Evolutionary conservation across 2,329 filamentous ascomycete genomes (phyloP).

Genomic region (Fusarium sp.): DNA sequence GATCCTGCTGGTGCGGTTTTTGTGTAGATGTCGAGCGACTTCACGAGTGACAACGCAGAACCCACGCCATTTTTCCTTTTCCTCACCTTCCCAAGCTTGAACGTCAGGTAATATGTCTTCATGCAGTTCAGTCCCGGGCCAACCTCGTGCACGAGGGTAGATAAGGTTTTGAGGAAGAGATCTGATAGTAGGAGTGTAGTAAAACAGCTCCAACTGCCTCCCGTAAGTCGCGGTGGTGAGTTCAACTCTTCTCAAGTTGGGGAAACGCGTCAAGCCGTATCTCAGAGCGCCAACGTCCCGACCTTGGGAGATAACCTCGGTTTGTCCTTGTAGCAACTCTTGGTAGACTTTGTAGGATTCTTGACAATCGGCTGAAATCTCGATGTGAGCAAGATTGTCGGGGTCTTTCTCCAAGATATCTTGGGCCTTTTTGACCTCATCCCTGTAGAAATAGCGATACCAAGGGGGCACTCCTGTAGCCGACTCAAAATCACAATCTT

Average conservation of each 20-base stretch:
- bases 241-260: constrained; percentile 51
- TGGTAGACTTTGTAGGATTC: constrained; percentile 50
- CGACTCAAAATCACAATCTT: rapidly evolving
- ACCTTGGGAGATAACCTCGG: constrained; percentile 45
- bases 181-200: constrained; percentile 48
- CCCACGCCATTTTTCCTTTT: constrained; percentile 42
- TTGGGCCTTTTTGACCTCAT: neutral
- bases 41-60: constrained; percentile 47
- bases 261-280: constrained; percentile 49
- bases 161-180: constrained; percentile 49
- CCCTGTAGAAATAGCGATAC: neutral
- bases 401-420: neutral
- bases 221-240: constrained; percentile 57
- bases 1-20: constrained; percentile 30
- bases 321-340: constrained; percentile 51
- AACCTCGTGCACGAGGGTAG: constrained; percentile 53
- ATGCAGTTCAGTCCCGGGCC: constrained; percentile 1
- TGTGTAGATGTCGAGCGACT: constrained; percentile 40
- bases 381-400: neutral
- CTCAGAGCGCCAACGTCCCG: constrained; percentile 50
- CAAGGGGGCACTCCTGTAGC: neutral
- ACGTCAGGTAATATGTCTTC: too few relatives aligned
- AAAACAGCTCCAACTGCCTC: constrained; percentile 50
- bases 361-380: rapidly evolving
- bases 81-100: neutral